A percentile compares a stretch with the other conserved stretches of the same genome.
Evolutionary conservation across 176 grass and related monocot genomes (phyloP).

Genomic region (Guadua angustifolia): DNA sequence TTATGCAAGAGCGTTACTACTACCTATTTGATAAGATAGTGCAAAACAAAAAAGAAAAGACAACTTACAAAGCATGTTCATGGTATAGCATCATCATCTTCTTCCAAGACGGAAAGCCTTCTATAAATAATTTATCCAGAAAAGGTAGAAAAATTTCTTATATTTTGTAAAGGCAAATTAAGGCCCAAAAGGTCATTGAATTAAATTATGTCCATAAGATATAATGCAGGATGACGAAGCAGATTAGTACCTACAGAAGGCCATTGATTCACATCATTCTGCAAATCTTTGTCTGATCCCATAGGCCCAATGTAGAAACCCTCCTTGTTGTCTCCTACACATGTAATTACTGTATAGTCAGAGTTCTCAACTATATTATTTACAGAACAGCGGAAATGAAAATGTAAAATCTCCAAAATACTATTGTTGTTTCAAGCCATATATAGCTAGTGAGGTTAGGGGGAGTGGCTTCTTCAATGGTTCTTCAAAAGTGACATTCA

Average conservation of each 20-base stretch:
- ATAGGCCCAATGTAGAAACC: constrained; percentile 61
- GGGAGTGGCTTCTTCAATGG: background rate
- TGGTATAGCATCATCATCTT: constrained; percentile 56
- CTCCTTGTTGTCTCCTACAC: constrained; percentile 61
- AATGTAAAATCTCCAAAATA: background rate
- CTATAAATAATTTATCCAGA: constrained; percentile 32
- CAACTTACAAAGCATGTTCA: constrained; percentile 55
- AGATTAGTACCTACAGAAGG: constrained; percentile 50
- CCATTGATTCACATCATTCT: constrained; percentile 51
- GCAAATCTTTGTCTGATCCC: background rate
- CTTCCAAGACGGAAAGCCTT: constrained; percentile 64
- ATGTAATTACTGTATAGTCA: background rate
- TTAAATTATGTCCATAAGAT: background rate
- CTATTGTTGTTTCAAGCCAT: background rate
- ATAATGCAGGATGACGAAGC: background rate
- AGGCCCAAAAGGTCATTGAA: background rate
- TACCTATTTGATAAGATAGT: background rate
- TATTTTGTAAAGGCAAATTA: background rate
- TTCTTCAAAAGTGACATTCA: background rate
- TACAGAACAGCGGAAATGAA: background rate
- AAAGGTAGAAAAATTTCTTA: background rate
- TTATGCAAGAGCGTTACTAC: no score
- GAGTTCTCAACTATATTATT: background rate
- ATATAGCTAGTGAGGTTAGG: background rate
- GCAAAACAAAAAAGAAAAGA: background rate